Evolutionary conservation across 257 asterid genomes (phyloP).

Genomic region (Salvia miltiorrhiza): DNA sequence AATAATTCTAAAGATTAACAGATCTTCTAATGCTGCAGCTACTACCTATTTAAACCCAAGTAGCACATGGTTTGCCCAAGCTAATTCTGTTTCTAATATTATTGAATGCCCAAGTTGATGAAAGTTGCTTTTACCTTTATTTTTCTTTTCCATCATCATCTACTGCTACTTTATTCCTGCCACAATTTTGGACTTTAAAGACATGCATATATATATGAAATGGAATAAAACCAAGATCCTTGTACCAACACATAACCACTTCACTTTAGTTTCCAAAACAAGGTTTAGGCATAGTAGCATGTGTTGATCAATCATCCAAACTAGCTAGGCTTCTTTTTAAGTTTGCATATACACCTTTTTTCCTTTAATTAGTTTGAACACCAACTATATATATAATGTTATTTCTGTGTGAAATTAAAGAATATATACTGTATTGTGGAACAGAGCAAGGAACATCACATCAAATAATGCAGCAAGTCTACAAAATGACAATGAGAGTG

Average conservation of each 20-base stretch:
- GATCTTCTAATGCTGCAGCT: conserved; percentile 24
- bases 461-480: conserved; percentile 21
- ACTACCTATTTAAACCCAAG: conserved; percentile 20
- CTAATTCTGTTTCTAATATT: conserved; percentile 14
- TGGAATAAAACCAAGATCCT: conserved; percentile 31
- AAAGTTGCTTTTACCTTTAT: conserved; percentile 43
- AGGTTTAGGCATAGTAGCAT: conserved; percentile 8
- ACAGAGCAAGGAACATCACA: background rate
- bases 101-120: conserved; percentile 42
- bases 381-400: background rate
- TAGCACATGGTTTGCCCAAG: conserved; percentile 43
- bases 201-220: conserved; percentile 5
- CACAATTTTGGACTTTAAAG: conserved; percentile 29
- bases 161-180: conserved; percentile 39
- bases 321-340: background rate
- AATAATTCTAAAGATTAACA: conserved; percentile 30
- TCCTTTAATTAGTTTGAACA: background rate
- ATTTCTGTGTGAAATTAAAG: too few species aligned
- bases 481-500: conserved; percentile 21
- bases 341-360: background rate
- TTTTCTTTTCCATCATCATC: conserved; percentile 24
- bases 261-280: conserved; percentile 21
- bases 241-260: conserved; percentile 24
- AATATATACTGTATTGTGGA: too few species aligned
- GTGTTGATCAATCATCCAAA: background rate